phyloP scores from a whole-genome alignment of 768 basidiomycete species.

The Harrya chromipes region DNA sequence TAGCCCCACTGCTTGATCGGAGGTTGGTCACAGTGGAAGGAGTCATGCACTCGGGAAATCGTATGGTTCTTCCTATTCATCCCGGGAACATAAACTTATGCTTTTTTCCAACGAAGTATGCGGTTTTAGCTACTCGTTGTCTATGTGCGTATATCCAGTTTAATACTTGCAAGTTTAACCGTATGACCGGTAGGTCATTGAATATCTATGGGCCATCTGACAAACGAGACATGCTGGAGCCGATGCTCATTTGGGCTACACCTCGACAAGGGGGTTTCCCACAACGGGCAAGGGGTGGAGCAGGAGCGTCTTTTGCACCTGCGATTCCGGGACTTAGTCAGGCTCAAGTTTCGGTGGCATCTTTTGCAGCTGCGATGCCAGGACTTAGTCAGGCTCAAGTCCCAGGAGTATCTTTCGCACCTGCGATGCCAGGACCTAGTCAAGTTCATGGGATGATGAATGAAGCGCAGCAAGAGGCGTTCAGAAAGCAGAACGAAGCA shows the following conservation, averaged over 20 bases:
- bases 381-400: constrained; percentile 9
- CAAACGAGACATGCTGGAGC: constrained; percentile 58
- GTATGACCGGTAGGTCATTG: constrained; percentile 45
- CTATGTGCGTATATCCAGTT: constrained; percentile 46
- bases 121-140: constrained; percentile 52
- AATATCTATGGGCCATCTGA: constrained; percentile 70
- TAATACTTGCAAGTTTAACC: not conserved
- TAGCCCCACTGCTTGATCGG: constrained; percentile 72
- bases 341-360: constrained; percentile 7
- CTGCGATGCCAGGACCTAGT: constrained; percentile 19
- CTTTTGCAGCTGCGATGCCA: constrained; percentile 18
- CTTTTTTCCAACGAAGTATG: constrained; percentile 30
- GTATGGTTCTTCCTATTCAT: constrained; percentile 33
- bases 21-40: constrained; percentile 69
- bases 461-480: constrained; percentile 35
- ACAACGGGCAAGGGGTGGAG: constrained; percentile 7
- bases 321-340: constrained; percentile 11
- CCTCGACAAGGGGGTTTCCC: constrained; percentile 61
- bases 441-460: constrained; percentile 18
- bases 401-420: constrained; percentile 21
- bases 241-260: constrained; percentile 70
- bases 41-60: constrained; percentile 59
- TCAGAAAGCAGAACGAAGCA: constrained; percentile 39
- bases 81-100: constrained; percentile 1
- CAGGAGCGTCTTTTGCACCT: constrained; percentile 22